Evolutionary conservation across 257 asterid species (phyloP).

Genomic region (Solanum pimpinellifolium): DNA sequence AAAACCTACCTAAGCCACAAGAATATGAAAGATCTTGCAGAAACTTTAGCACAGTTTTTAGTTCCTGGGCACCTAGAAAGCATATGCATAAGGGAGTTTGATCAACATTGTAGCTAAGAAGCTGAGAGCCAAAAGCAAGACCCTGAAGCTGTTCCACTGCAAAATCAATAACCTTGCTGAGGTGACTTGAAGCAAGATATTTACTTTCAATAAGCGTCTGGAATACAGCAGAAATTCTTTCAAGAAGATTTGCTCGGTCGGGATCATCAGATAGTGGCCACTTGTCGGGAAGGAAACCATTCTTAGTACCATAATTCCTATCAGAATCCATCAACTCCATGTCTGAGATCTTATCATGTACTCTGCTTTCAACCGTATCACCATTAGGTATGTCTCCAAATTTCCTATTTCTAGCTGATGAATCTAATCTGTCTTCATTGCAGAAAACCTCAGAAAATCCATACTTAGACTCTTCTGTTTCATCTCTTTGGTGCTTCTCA

Average conservation of each 20-base stretch:
- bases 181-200: slow-evolving; percentile 75
- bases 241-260: slow-evolving; percentile 79
- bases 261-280: slow-evolving; percentile 86
- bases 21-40: slow-evolving; percentile 76
- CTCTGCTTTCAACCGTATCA: slow-evolving; percentile 27
- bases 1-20: slow-evolving; percentile 60
- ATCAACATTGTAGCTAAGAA: slow-evolving; percentile 49
- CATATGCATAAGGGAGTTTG: slow-evolving; percentile 78
- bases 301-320: slow-evolving; percentile 45
- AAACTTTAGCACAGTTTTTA: slow-evolving; percentile 63
- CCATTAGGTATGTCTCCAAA: slow-evolving; percentile 27
- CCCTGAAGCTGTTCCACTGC: slow-evolving; percentile 83
- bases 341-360: slow-evolving; percentile 38
- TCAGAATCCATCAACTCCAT: slow-evolving; percentile 87
- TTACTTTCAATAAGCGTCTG: slow-evolving; percentile 59
- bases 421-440: slow-evolving; percentile 48
- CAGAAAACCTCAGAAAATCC: slow-evolving; percentile 33
- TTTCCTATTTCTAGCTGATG: slow-evolving; percentile 43
- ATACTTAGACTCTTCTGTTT: slow-evolving; percentile 19
- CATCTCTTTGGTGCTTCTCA: slow-evolving; percentile 28
- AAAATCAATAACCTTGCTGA: slow-evolving; percentile 75
- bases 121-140: slow-evolving; percentile 60
- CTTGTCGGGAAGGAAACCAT: slow-evolving; percentile 29
- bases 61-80: slow-evolving; percentile 69
- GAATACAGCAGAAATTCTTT: slow-evolving; percentile 52